Base-by-base conservation (phyloP, 2,329 filamentous ascomycete species). In the Rutstroemia sp. region DNA sequence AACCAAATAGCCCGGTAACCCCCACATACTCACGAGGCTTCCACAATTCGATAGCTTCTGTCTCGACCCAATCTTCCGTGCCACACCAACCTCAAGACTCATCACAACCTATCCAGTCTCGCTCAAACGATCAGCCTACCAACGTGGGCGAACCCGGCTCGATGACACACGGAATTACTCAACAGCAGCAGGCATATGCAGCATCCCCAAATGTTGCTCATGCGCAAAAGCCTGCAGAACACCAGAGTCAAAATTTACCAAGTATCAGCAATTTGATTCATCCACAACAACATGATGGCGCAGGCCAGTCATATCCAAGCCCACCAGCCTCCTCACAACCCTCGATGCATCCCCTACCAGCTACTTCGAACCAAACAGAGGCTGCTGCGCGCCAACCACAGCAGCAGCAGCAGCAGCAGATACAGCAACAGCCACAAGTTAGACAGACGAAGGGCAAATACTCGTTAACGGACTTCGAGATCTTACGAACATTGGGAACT, bases 371-470 rank as follows among this genome's bases (percentile, higher is more conserved):
- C 5, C 48, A 46, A 49, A 30, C 51, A 42, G 54, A 51, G 27
- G 50, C 54, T 46, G 21, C 56, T 46, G 21, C 56, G 6, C 56
- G 57, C 37, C 53, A 48, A 25, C 51, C 53, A 30, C 55, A 57
- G 34, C 25, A 27, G 25, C 25, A 27, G 25, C 25, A 23, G 21
- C 59, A 58, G 57, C 47, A 51, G 34, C 59, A 58, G 57, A 34
- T 55, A 41, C 58, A 57, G 21, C 49, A 61, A 38, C 57, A 60
- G n/a, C 56, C 63, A 19, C 59, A 61, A 63, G 69, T 74, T 51
- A 77, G 92, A 66, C 83, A 89, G 69, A 96, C 92, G 61, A 96
- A 96, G 78, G 94, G 94, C 63, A 97, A 97, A 80, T 99, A 99
- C 75, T 92, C 91, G 44, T 81, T 99, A 63, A 80, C 78, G 58